Base-by-base conservation (phyloP, 2,329 filamentous ascomycete genomes). In the Capronia americana region DNA sequence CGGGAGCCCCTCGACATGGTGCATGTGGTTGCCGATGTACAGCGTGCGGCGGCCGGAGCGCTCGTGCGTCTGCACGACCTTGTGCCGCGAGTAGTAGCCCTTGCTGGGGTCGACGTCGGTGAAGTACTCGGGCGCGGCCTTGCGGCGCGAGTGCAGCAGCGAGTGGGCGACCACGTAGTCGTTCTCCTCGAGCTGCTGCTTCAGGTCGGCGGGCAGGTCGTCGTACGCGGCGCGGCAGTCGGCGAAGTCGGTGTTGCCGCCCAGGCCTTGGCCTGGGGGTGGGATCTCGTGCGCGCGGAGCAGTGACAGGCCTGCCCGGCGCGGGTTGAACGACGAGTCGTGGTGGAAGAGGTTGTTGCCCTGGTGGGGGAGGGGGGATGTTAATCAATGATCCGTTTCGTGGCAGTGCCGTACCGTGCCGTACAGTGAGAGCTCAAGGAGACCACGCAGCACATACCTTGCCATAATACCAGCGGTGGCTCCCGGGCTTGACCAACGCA, bases 261-360 rank as follows among this genome's bases (percentile, higher is more conserved):
- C 56, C 2, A 58, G 56, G 14, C 84, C 84, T 0, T 76, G 78
- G 2, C 78, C 79, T 0, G 75, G 57, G 0, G 84, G 84, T 0
- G 85, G 85, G 14, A 87, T 77, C 62, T 79, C 75, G 44, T 81
- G 79, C 1, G 85, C 84, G 2, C 80, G 78, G 0, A 87, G 78
- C 11, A 87, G 75, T 3, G 82, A 86, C 74, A 82, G 85, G 1
- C 79, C 80, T 0, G 84, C 83, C n/a, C 85, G 80, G 1, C 82
- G 82, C 8, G 84, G 83, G 71, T 87, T 86, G 77, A 85, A 87
- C 17, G 80, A 82, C n/a, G 81, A 84, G 74, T 87, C 85, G 23
- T 81, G 81, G 68, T 87, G 85, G 75, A 85, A 87, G 12, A 86
- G 76, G 1, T 73, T 75, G 71, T 87, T 87, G 38, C 81, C 83